Conservation (phyloP, 2,329 filamentous ascomycete genomes). For the Fusarium temperatum region DNA sequence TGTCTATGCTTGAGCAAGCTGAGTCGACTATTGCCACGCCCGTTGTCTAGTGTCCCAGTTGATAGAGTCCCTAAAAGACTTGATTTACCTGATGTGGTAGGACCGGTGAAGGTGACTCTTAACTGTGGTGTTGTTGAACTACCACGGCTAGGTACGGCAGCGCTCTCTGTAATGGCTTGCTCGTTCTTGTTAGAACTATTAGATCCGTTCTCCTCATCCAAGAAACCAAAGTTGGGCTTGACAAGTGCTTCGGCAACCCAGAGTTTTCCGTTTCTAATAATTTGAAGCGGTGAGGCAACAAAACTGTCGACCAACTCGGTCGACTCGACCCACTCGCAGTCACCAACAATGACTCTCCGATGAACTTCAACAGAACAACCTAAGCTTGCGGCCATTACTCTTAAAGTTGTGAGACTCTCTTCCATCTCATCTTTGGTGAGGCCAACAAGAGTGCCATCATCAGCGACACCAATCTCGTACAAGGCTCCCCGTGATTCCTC, state of each 20-base stretch:
- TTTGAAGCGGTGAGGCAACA: constrained; percentile 31
- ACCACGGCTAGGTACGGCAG: constrained; percentile 49
- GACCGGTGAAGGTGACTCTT: constrained; percentile 85
- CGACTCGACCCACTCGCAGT: constrained; percentile 76
- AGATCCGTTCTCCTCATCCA: constrained; percentile 9
- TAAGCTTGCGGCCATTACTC: constrained; percentile 90
- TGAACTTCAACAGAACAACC: constrained; percentile 86
- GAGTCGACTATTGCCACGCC: constrained; percentile 86
- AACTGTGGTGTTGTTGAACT: constrained; percentile 76
- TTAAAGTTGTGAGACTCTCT: constrained; percentile 85
- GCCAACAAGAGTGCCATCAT: constrained; percentile 91
- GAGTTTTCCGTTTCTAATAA: constrained; percentile 62
- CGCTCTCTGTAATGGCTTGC: constrained; percentile 10
- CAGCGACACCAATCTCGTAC: constrained; percentile 96
- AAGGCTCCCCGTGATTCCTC: constrained; percentile 93
- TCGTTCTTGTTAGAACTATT: background rate
- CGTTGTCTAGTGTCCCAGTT: constrained; percentile 89
- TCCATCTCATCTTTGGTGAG: constrained; percentile 90
- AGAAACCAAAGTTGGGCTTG: constrained; percentile 71
- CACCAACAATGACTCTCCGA: constrained; percentile 83
- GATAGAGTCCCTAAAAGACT: constrained; percentile 88
- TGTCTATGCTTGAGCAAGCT: constrained; percentile 92
- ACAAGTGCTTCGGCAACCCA: constrained; percentile 92
- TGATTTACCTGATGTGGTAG: constrained; percentile 92
- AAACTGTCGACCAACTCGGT: constrained; percentile 44